Conservation (phyloP, 306 rosid species). For the Notholithocarpus densiflorus region DNA sequence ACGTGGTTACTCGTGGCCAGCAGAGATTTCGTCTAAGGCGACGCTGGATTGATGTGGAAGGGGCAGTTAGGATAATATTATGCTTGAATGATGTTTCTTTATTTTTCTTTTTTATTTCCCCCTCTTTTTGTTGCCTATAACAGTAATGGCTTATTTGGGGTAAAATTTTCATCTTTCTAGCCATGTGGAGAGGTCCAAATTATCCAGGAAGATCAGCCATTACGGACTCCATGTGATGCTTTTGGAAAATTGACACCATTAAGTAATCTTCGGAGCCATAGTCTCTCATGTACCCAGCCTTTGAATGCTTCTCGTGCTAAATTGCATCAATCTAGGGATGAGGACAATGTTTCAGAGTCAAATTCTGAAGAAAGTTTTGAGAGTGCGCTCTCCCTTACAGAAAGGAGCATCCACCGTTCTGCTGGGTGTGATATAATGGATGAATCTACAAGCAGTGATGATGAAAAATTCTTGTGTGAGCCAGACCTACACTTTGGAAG, state of each 20-base stretch:
- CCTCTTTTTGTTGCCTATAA: constrained; percentile 12
- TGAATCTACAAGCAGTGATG: constrained; percentile 53
- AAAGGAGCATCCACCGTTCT: constrained; percentile 55
- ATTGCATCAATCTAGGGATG: constrained; percentile 32
- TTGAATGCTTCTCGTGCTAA: constrained; percentile 35
- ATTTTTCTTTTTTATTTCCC: constrained; percentile 1
- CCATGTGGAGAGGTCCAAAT: constrained; percentile 90
- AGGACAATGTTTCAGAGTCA: constrained; percentile 48
- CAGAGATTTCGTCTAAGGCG: constrained; percentile 77
- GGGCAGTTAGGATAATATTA: constrained; percentile 61
- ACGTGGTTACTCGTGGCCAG: constrained; percentile 88
- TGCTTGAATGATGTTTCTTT: constrained; percentile 19
- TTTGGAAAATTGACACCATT: constrained; percentile 51
- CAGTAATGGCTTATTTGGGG: constrained; percentile 22
- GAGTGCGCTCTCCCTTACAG: constrained; percentile 53
- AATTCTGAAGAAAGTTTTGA: constrained; percentile 79
- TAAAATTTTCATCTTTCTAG: constrained; percentile 38
- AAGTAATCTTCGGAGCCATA: constrained; percentile 20
- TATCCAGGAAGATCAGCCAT: constrained; percentile 81
- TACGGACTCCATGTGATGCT: constrained; percentile 71
- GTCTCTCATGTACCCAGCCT: constrained; percentile 1
- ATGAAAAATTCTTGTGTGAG: constrained; percentile 34
- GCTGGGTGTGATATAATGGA: constrained; percentile 42
- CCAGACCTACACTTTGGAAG: constrained; percentile 43
- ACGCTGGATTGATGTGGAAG: constrained; percentile 72